Percentiles rank a stretch among this genome's conserved stretches.
Evolutionary conservation across 176 grass and related monocot genomes (phyloP).

Genomic region (Musa acuminata): DNA sequence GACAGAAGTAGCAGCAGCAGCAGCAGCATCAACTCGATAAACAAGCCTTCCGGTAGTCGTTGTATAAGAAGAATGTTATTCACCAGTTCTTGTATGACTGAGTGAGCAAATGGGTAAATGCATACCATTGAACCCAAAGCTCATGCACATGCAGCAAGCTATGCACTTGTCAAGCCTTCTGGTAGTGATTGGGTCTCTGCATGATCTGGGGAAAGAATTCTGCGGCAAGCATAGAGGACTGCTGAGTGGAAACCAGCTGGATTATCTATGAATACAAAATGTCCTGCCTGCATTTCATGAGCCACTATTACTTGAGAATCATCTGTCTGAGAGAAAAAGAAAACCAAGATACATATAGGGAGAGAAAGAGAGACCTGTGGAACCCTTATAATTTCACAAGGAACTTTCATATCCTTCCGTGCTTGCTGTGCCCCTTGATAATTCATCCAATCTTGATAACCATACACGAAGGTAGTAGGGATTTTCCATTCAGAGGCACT

Average conservation of each 20-base stretch:
- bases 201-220: slow-evolving; percentile 41
- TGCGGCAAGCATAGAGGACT: slow-evolving; percentile 59
- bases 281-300: slow-evolving; percentile 49
- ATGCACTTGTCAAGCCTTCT: slow-evolving; percentile 49
- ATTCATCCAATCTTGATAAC: slow-evolving; percentile 89
- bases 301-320: neutral
- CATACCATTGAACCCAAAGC: neutral
- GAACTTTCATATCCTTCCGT: slow-evolving; percentile 78
- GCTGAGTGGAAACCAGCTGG: slow-evolving; percentile 70
- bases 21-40: no score
- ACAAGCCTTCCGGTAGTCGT: no score
- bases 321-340: neutral
- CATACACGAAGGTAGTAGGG: slow-evolving; percentile 95
- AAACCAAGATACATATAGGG: neutral
- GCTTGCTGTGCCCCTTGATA: slow-evolving; percentile 85
- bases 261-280: slow-evolving; percentile 98
- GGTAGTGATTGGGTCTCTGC: slow-evolving; percentile 38
- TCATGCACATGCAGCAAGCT: neutral
- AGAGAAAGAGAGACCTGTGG: slow-evolving; percentile 43
- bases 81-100: neutral
- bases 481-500: slow-evolving; percentile 92
- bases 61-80: no score
- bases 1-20: no score
- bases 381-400: slow-evolving; percentile 92
- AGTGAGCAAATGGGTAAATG: neutral